Conservation (phyloP, 75 land plant genomes). For the Selaginella tamariscina region DNA sequence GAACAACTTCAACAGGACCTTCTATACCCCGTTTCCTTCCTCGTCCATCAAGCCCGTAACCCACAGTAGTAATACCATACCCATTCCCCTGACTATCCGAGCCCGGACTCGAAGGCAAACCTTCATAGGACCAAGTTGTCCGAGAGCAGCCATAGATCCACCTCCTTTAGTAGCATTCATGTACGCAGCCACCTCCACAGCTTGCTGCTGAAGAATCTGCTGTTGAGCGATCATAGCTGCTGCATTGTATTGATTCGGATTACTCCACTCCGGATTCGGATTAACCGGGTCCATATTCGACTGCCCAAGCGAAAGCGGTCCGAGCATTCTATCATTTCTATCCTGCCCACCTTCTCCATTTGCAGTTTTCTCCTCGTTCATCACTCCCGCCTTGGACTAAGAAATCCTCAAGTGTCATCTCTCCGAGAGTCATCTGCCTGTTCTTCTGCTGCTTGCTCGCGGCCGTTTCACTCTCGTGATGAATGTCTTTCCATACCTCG, state of each 20-base stretch:
- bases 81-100: neutral
- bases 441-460: neutral
- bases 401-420: conserved; percentile 40
- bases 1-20: conserved; percentile 69
- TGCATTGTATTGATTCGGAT: too few species aligned
- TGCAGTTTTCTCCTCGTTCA: conserved; percentile 11
- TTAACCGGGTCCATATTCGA: too few species aligned
- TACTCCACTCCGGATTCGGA: too few species aligned
- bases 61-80: neutral
- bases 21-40: neutral
- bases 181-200: neutral
- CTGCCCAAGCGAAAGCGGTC: too few species aligned
- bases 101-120: neutral
- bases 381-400: conserved; percentile 22
- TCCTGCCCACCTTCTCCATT: neutral
- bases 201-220: neutral
- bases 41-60: neutral
- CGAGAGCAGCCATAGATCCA: neutral
- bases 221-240: neutral
- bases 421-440: conserved; percentile 24
- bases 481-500: conserved; percentile 34
- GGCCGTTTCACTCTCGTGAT: conserved; percentile 10
- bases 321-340: too few species aligned
- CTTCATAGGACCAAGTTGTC: neutral
- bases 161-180: neutral